These are phyloP conservation scores for Vigna angularis DNA, from an alignment of 306 rosid genomes.

Conservation along the genomic window DNA sequence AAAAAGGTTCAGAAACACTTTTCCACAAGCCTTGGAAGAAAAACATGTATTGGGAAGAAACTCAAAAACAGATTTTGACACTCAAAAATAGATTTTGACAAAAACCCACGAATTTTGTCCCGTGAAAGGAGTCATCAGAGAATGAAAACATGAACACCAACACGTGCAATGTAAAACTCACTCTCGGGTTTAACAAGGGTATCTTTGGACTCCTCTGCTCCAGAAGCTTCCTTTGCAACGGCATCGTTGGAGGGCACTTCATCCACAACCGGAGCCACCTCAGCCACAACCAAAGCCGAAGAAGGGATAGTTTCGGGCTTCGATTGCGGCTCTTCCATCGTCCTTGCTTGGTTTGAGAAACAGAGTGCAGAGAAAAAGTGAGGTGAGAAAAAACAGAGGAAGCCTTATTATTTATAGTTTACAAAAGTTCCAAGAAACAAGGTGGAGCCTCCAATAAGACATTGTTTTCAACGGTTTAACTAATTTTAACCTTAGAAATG, in stretches of 20 bases:
- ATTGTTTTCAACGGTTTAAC: neutral
- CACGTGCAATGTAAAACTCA: slow-evolving; percentile 32
- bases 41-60: no score
- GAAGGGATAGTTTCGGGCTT: slow-evolving; percentile 40
- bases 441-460: slow-evolving; percentile 22
- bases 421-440: neutral
- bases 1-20: no score
- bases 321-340: slow-evolving; percentile 57
- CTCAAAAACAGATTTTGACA: no score
- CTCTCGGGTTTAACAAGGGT: slow-evolving; percentile 36
- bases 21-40: no score
- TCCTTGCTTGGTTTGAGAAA: neutral
- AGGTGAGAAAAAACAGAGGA: neutral
- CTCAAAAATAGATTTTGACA: no score
- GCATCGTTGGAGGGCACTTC: slow-evolving; percentile 39
- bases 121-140: slow-evolving; percentile 2
- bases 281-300: slow-evolving; percentile 28
- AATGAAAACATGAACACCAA: neutral
- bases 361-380: neutral
- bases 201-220: slow-evolving; percentile 49
- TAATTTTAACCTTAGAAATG: neutral
- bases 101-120: neutral
- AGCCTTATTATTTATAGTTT: neutral
- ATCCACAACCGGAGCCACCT: slow-evolving; percentile 24
- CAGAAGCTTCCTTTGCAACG: slow-evolving; percentile 43